phyloP scores from a whole-genome alignment of 495 filamentous ascomycete genomes.

The Penicillium angulare region DNA sequence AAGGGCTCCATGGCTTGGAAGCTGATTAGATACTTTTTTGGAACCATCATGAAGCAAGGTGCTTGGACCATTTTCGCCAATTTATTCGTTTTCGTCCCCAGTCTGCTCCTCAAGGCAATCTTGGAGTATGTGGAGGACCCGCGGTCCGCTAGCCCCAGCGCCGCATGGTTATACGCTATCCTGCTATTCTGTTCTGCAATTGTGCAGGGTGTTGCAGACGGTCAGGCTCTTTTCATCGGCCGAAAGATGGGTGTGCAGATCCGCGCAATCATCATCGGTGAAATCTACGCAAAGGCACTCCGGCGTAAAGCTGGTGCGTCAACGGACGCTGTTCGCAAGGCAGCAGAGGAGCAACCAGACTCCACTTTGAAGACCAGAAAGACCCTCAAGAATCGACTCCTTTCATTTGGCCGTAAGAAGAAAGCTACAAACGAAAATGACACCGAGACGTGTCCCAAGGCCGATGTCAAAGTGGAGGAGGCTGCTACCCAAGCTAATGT shows the following conservation, averaged over 20 bases:
- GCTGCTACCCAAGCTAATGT: constrained; percentile 77
- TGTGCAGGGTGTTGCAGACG: constrained; percentile 73
- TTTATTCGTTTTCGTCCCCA: constrained; percentile 85
- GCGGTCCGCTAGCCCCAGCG: constrained; percentile 72
- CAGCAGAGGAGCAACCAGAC: constrained; percentile 31
- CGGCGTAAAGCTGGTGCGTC: constrained; percentile 83
- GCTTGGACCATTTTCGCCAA: constrained; percentile 75
- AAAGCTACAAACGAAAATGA: constrained; percentile 38
- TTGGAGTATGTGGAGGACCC: constrained; percentile 91
- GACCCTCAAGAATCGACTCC: constrained; percentile 43
- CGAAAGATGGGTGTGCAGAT: constrained; percentile 91
- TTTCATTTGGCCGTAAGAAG: constrained; percentile 59
- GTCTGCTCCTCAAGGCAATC: constrained; percentile 85
- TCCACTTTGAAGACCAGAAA: constrained; percentile 28
- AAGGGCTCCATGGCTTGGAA: constrained; percentile 78
- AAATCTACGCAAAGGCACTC: constrained; percentile 97
- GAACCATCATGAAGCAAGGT: constrained; percentile 72
- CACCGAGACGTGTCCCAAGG: constrained; percentile 31
- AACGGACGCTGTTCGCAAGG: constrained; percentile 50
- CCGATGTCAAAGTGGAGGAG: constrained; percentile 38
- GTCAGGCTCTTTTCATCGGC: constrained; percentile 90
- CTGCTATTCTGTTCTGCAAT: constrained; percentile 79
- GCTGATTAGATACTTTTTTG: constrained; percentile 79
- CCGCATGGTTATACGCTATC: constrained; percentile 94
- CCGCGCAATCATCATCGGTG: constrained; percentile 92